These are phyloP conservation scores for Sarcodon sp. DNA, from an alignment of 768 basidiomycete species.

Conservation along the genomic window DNA sequence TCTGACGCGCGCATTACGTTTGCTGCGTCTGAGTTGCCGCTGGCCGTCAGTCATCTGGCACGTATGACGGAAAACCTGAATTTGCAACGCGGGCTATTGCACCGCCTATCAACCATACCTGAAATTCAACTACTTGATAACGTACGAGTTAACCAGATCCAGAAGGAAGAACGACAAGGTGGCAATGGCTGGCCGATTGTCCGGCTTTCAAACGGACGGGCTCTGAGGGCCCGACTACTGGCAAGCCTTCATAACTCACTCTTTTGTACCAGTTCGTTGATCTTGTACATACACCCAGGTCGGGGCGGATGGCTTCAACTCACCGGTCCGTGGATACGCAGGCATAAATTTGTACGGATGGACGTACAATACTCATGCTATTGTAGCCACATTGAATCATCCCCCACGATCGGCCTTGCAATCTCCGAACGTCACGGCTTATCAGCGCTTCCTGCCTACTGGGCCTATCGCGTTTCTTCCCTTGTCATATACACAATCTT, in stretches of 20 bases:
- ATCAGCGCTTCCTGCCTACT: slow-evolving; percentile 89
- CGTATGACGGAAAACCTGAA: slow-evolving; percentile 88
- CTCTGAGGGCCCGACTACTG: slow-evolving; percentile 60
- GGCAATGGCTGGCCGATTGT: slow-evolving; percentile 68
- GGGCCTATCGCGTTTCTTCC: slow-evolving; percentile 96
- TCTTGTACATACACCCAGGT: slow-evolving; percentile 31
- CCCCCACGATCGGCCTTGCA: slow-evolving; percentile 48
- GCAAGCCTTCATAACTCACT: slow-evolving; percentile 26
- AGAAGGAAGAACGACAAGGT: slow-evolving; percentile 28
- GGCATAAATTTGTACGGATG: slow-evolving; percentile 83
- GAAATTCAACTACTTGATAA: slow-evolving; percentile 57
- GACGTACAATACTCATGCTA: slow-evolving; percentile 79
- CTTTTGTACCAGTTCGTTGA: background rate
- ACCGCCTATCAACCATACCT: slow-evolving; percentile 37
- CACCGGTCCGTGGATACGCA: slow-evolving; percentile 82
- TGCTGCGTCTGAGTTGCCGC: slow-evolving; percentile 34
- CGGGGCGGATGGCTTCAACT: slow-evolving; percentile 93
- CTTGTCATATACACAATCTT: slow-evolving; percentile 62
- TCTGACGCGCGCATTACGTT: slow-evolving; percentile 73
- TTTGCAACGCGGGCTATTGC: slow-evolving; percentile 74
- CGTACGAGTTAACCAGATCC: slow-evolving; percentile 63
- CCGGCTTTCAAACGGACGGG: slow-evolving; percentile 52
- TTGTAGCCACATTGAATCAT: slow-evolving; percentile 84
- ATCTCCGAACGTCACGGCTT: slow-evolving; percentile 66
- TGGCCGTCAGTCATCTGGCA: slow-evolving; percentile 44